A percentile compares a stretch with the other conserved stretches of the same genome.
phyloP scores from a whole-genome alignment of 805 yeast genomes.

The Candida ponderosae region DNA sequence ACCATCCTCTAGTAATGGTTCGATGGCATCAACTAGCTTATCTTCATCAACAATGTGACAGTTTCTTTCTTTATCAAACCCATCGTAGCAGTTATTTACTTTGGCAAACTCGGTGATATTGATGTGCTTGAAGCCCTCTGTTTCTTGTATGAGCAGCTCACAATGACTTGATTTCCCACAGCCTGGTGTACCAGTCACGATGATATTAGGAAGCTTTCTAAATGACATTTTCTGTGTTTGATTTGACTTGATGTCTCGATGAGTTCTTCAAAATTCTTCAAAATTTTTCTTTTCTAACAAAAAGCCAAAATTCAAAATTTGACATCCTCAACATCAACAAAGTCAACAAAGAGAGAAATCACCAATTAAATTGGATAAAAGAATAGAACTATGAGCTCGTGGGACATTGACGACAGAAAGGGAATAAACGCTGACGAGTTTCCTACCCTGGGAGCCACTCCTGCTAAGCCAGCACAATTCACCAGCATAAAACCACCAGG shows the following conservation, averaged over 20 bases:
- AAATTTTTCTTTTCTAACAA: too few species aligned
- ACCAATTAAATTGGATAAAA: too few species aligned
- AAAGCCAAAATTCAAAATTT: too few species aligned
- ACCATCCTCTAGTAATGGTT: slow-evolving; percentile 74
- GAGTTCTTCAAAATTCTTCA: too few species aligned
- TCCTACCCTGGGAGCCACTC: neutral
- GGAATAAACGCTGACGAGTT: neutral
- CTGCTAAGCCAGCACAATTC: neutral
- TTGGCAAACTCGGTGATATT: slow-evolving; percentile 79
- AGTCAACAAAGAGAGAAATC: too few species aligned
- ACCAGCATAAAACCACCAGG: neutral
- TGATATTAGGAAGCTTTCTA: slow-evolving; percentile 52
- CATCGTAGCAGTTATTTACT: slow-evolving; percentile 66
- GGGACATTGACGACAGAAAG: neutral
- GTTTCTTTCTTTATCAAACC: slow-evolving; percentile 80
- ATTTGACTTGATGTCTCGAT: neutral
- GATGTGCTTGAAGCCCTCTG: slow-evolving; percentile 40
- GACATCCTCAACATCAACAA: too few species aligned
- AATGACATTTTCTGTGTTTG: neutral
- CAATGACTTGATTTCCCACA: slow-evolving; percentile 80
- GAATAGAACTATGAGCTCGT: neutral
- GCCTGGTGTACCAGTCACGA: slow-evolving; percentile 93
- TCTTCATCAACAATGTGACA: slow-evolving; percentile 92
- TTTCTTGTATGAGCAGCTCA: slow-evolving; percentile 45
- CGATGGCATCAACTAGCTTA: slow-evolving; percentile 71